Conservation (phyloP, 148 eudicot genomes). For the Amaranthus hypochondriacus region DNA sequence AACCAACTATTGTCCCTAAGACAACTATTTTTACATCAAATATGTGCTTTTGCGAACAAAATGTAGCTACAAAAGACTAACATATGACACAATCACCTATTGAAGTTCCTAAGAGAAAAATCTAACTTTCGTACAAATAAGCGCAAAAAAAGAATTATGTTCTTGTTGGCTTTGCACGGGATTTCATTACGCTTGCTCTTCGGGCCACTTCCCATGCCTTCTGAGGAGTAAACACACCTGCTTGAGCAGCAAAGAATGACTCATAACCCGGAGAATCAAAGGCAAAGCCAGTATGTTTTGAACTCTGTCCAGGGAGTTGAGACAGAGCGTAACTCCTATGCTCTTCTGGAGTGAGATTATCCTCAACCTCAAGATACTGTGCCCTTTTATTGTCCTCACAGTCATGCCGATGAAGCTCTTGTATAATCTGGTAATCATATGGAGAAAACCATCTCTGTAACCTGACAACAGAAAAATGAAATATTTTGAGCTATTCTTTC, state of each 20-base stretch:
- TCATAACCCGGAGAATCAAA: slow-evolving; percentile 97
- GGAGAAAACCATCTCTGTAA: slow-evolving; percentile 91
- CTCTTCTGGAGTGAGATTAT: slow-evolving; percentile 55
- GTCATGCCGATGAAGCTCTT: slow-evolving; percentile 70
- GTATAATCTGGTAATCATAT: slow-evolving; percentile 82
- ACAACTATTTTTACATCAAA: slow-evolving; percentile 15
- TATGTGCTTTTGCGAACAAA: slow-evolving; percentile 2
- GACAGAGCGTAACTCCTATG: slow-evolving; percentile 68
- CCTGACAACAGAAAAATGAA: slow-evolving; percentile 35
- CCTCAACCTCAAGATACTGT: slow-evolving; percentile 49
- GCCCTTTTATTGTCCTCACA: slow-evolving; percentile 42
- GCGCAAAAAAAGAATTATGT: slow-evolving; percentile 8
- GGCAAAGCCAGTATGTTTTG: slow-evolving; percentile 90
- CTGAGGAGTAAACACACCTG: slow-evolving; percentile 71
- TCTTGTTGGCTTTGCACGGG: slow-evolving; percentile 39
- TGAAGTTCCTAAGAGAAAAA: not conserved
- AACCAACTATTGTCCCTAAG: slow-evolving; percentile 17
- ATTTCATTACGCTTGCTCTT: slow-evolving; percentile 63
- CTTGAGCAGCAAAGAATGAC: slow-evolving; percentile 89
- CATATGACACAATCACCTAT: slow-evolving; percentile 26
- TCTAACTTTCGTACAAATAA: slow-evolving; percentile 15
- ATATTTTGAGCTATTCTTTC: not conserved
- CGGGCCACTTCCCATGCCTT: slow-evolving; percentile 93
- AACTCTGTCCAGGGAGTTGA: slow-evolving; percentile 70
- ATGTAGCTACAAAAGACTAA: not conserved